These are phyloP conservation scores for Physcia stellaris DNA, from an alignment of 495 filamentous ascomycete species.

Conservation along the genomic window DNA sequence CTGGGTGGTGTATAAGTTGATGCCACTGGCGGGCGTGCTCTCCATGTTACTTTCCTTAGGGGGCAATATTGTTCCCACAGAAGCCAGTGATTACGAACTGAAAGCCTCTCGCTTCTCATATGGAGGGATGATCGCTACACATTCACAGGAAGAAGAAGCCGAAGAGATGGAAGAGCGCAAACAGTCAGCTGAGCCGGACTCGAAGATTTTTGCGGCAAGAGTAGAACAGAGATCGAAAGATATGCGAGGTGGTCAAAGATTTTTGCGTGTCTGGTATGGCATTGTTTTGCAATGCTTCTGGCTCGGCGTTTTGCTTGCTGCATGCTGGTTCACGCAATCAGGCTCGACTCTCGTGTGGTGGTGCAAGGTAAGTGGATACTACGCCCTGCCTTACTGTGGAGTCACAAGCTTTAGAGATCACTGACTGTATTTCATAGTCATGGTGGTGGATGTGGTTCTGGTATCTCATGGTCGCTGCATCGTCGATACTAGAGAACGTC, in stretches of 20 bases:
- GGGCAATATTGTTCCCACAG: constrained; percentile 9
- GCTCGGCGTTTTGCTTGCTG: constrained; percentile 5
- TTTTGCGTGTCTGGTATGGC: constrained; percentile 4
- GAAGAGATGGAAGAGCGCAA: not conserved
- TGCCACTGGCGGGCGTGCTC: constrained; percentile 12
- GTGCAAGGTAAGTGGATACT: constrained; percentile 11
- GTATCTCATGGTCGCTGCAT: constrained; percentile 12
- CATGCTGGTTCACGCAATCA: constrained; percentile 8
- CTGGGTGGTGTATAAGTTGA: constrained; percentile 14
- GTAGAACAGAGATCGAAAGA: constrained; percentile 4
- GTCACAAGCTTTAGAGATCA: not conserved
- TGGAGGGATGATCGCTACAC: constrained; percentile 8
- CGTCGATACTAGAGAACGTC: constrained; percentile 11
- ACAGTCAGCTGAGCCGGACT: not conserved
- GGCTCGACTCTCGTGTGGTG: constrained; percentile 13
- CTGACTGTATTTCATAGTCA: constrained; percentile 3
- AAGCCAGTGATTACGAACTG: constrained; percentile 8
- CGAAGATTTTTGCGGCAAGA: constrained; percentile 4
- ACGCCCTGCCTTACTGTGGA: not conserved
- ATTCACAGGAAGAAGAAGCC: not conserved
- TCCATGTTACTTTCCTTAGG: constrained; percentile 11
- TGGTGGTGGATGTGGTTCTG: constrained; percentile 16
- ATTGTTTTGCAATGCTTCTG: constrained; percentile 3
- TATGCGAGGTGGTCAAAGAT: constrained; percentile 4
- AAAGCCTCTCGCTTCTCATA: constrained; percentile 3